These are phyloP conservation scores for Brassica nigra DNA, from an alignment of 345 rosid genomes.

Conservation along the genomic window DNA sequence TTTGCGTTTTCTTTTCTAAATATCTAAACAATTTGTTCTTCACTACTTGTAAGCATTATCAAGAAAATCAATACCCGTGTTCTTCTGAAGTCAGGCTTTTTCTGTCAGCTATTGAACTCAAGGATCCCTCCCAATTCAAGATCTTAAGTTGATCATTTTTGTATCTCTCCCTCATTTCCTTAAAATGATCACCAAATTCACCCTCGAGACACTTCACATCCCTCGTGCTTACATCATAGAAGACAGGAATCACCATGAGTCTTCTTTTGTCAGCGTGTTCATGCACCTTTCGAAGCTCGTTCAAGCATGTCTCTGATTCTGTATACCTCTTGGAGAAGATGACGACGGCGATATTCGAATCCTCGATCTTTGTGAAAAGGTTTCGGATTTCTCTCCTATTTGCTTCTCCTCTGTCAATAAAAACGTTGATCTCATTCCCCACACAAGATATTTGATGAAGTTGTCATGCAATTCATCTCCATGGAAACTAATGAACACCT, in stretches of 20 bases:
- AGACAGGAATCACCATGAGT: slow-evolving; percentile 13
- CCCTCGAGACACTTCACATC: slow-evolving; percentile 14
- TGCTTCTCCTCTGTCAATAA: slow-evolving; percentile 22
- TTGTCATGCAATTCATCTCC: slow-evolving; percentile 12
- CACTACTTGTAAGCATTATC: not conserved
- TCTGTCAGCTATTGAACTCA: not conserved
- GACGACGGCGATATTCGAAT: slow-evolving; percentile 7
- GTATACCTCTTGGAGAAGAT: slow-evolving; percentile 17
- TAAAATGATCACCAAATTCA: slow-evolving; percentile 10
- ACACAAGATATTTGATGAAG: slow-evolving; percentile 15
- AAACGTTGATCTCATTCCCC: slow-evolving; percentile 11
- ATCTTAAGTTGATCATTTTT: not conserved
- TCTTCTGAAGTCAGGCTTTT: not conserved
- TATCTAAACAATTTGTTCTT: not conserved
- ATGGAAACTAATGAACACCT: slow-evolving; percentile 31
- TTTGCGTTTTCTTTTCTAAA: too few relatives aligned
- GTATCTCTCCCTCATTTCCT: slow-evolving; percentile 1
- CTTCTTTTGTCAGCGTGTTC: not conserved
- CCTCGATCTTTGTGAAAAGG: slow-evolving; percentile 15
- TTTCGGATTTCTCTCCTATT: not conserved
- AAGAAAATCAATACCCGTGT: slow-evolving; percentile 1
- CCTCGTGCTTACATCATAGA: slow-evolving; percentile 7
- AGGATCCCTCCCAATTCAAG: not conserved
- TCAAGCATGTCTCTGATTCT: slow-evolving; percentile 19
- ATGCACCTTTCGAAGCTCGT: slow-evolving; percentile 16